Base-by-base conservation (phyloP, 1,284 basidiomycete genomes). In the Pascua guehoae region DNA sequence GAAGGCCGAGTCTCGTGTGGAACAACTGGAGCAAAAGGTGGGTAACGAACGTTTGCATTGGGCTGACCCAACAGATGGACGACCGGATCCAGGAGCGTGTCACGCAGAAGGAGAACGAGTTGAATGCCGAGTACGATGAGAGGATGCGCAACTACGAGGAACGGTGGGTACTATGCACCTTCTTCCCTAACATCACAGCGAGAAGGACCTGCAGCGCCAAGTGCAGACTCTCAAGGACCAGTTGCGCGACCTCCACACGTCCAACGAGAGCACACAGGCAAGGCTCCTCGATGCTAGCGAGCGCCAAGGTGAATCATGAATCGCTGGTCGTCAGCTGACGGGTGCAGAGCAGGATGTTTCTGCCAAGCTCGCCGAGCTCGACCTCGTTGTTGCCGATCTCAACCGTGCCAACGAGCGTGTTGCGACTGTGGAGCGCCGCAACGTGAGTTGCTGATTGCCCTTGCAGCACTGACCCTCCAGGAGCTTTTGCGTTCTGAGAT, bases 71-170 rank as follows among this genome's bases (percentile, higher is more conserved):
- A 0, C 63, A 91, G 87, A 95, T 97, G 89, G 92, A 97, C 38
- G 86, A 88, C 43, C 80, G 91, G 76, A 88, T 97, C 54, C 82
- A 85, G 59, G 91, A 95, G 65, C 86, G 87, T 66, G 87, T 95
- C 15, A 80, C 81, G 0, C 88, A 91, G 73, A 94, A 96, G 76
- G 91, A 96, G 80, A 92, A 91, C 57, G 94, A 97, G 77, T 81
- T 97, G 12, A 91, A 94, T 64, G 95, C 95, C 16, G 92, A 90
- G 8, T 97, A 96, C 67, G 94, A 98, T 67, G 95, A 98, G 79
- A 87, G 88, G 66, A 83, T 98, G 73, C 83, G 89, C 56, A 98
- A 98, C 74, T 95, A 95, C 65, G 90, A 94, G 73, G 92, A 96
- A 70, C 83, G 92, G 90, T 91, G 62, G 45, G 75, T 66, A n/a